phyloP scores from a whole-genome alignment of 441 rosid species.

The Rhodomyrtus psidioides region DNA sequence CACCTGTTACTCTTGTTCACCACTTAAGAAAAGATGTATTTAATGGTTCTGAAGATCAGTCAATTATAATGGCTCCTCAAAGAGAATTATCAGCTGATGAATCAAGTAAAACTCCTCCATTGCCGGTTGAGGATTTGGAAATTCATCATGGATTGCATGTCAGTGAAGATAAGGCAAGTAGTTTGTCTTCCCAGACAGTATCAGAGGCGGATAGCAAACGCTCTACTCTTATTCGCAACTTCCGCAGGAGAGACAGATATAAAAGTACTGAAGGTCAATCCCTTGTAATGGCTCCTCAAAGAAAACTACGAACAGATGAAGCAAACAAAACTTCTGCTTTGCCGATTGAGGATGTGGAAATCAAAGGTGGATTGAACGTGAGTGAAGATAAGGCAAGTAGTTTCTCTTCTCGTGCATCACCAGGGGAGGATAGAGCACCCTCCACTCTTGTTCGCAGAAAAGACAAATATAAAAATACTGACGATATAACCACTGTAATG shows the following conservation, averaged over 20 bases:
- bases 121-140: background rate
- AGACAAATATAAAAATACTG: background rate
- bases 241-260: background rate
- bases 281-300: background rate
- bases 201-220: background rate
- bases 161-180: background rate
- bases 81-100: background rate
- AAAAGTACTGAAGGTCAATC: background rate
- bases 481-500: background rate
- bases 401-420: background rate
- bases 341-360: background rate
- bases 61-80: background rate
- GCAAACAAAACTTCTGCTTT: background rate
- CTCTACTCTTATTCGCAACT: background rate
- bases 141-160: background rate
- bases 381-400: background rate
- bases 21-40: background rate
- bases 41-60: background rate
- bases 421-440: background rate
- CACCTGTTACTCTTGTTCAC: background rate
- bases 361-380: background rate
- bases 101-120: background rate
- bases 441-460: background rate
- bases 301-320: background rate
- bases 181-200: background rate